Evolutionary conservation across 768 basidiomycete genomes (phyloP), one percentile per base, ranked within the genome.

Genomic region (Leucocoprinus sp.): DNA sequence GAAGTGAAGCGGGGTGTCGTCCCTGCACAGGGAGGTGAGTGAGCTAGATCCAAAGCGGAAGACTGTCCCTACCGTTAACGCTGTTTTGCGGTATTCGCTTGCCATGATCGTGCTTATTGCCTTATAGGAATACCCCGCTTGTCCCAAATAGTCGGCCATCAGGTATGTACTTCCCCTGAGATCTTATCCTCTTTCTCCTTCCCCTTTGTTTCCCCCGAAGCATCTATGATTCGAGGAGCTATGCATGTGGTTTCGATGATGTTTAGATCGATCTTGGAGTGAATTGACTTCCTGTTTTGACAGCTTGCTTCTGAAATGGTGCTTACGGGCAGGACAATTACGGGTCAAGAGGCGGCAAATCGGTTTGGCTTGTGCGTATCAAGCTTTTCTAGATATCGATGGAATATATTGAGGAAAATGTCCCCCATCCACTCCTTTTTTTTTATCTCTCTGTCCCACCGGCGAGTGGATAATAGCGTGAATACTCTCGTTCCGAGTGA

Each of bases 1-100:
- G 87, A 90, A 53, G 87, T 87, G 3, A 83, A 79, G 59, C 72
- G 83, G 22, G 88, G 89, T 0, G 86, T 88, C 6, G 55, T 84
- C 23, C 85, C 84, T 9, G 63, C 72, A 9, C 79, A 82, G 55
- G 87, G 87, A 55, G 84, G 84, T 80, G 50, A 43, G 72, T 65
- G 2, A 33, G 26, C 29, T n/a, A n/a, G n/a, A n/a, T n/a, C n/a
- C n/a, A n/a, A n/a, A n/a, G n/a, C n/a, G n/a, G n/a, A n/a, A n/a
- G n/a, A n/a, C n/a, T n/a, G n/a, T n/a, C n/a, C n/a, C n/a, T n/a
- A n/a, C n/a, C n/a, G n/a, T n/a, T n/a, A n/a, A n/a, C n/a, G n/a
- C n/a, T n/a, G n/a, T n/a, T n/a, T n/a, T n/a, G n/a, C n/a, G n/a
- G n/a, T n/a, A n/a, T n/a, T n/a, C n/a, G n/a, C n/a, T n/a, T n/a